Percentiles rank a stretch among this genome's conserved stretches.
These are phyloP conservation scores for Neofusicoccum cordaticola DNA, from an alignment of 2,329 filamentous ascomycete genomes.

Conservation along the genomic window DNA sequence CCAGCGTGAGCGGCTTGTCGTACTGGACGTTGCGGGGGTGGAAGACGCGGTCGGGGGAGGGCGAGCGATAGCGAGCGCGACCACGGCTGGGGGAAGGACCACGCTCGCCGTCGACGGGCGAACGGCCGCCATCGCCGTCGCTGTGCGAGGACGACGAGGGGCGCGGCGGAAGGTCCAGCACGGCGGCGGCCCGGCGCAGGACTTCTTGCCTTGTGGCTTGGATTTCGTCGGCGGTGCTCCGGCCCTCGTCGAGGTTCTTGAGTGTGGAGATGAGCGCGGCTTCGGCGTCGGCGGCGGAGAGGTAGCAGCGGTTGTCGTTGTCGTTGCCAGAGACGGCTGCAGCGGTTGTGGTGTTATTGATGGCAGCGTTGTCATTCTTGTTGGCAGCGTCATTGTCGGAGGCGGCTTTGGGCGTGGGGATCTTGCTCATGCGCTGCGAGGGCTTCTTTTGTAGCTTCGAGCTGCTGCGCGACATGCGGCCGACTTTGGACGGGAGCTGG, in stretches of 20 bases:
- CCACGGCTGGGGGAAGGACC: no score
- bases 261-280: neutral
- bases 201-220: neutral
- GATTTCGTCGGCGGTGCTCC: neutral
- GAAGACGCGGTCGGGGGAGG: neutral
- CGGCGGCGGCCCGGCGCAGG: neutral
- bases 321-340: neutral
- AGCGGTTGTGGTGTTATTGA: neutral
- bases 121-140: neutral
- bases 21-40: neutral
- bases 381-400: no score
- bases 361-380: neutral
- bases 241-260: neutral
- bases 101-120: no score
- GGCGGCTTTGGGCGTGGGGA: neutral
- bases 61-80: neutral
- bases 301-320: neutral
- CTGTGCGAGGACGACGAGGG: neutral
- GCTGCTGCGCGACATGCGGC: neutral
- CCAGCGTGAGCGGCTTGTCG: neutral
- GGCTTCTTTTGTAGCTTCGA: neutral
- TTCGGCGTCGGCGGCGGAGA: neutral
- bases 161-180: neutral
- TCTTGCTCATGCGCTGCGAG: neutral
- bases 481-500: neutral